phyloP scores from a whole-genome alignment of 1,139 yeast genomes.

The Petasospora fabianii region DNA sequence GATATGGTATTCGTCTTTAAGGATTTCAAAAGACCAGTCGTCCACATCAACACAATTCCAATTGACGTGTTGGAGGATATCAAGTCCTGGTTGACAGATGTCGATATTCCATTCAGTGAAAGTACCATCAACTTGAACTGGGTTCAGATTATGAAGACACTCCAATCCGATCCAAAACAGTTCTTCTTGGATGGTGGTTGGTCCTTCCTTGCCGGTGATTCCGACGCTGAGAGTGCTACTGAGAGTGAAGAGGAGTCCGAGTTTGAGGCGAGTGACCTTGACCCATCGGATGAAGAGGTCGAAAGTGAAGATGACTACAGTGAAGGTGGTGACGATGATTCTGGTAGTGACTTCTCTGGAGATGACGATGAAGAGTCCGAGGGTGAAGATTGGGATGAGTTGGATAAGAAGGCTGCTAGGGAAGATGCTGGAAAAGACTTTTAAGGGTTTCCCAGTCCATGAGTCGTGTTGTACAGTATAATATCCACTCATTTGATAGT shows the following conservation, averaged over 20 bases:
- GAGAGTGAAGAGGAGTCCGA: conserved; percentile 43
- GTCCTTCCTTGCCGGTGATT: conserved; percentile 79
- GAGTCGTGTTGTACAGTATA: too few relatives aligned
- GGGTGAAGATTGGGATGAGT: conserved; percentile 74
- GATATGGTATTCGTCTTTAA: conserved; percentile 94
- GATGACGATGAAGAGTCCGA: conserved; percentile 45
- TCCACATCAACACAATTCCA: conserved; percentile 92
- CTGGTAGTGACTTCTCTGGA: conserved; percentile 48
- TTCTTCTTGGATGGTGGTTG: conserved; percentile 95
- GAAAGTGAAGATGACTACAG: conserved; percentile 47
- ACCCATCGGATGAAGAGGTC: conserved; percentile 74
- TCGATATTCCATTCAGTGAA: conserved; percentile 90
- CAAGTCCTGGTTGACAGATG: conserved; percentile 94
- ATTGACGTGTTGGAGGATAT: conserved; percentile 89
- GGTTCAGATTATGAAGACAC: conserved; percentile 93
- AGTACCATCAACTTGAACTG: conserved; percentile 96
- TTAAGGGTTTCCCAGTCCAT: too few relatives aligned
- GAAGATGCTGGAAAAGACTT: conserved; percentile 24
- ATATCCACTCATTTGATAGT: too few relatives aligned
- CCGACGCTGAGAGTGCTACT: conserved; percentile 55
- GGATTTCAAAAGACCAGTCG: conserved; percentile 82
- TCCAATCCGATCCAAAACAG: conserved; percentile 88
- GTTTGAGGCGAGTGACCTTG: conserved; percentile 45
- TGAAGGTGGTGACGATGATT: conserved; percentile 37
- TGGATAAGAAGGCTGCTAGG: conserved; percentile 62